Conservation (phyloP, 768 basidiomycete genomes). For the Udeniomyces megalosporus region DNA sequence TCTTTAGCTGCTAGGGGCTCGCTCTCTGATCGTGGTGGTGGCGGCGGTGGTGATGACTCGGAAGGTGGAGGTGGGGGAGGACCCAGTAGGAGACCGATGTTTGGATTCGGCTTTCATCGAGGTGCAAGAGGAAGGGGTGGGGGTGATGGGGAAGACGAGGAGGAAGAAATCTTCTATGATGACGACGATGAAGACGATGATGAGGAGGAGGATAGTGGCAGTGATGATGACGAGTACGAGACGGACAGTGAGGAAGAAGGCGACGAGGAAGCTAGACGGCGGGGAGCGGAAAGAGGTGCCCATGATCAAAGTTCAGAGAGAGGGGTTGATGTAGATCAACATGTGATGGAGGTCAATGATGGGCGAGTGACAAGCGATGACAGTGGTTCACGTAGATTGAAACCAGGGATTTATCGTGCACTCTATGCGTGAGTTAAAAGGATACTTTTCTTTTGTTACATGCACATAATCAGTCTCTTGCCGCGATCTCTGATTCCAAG, state of each 20-base stretch:
- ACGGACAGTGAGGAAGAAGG: background rate
- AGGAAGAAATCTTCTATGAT: background rate
- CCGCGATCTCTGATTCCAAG: background rate
- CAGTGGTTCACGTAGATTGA: background rate
- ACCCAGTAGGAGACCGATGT: too few species aligned
- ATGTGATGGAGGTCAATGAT: too few species aligned
- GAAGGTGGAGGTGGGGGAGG: background rate
- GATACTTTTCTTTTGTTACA: background rate
- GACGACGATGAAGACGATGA: background rate
- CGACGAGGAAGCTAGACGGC: background rate
- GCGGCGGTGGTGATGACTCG: background rate
- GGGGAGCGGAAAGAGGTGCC: background rate
- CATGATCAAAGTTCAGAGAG: background rate
- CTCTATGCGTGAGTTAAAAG: conserved; percentile 2
- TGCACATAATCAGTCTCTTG: too few species aligned
- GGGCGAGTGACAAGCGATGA: too few species aligned
- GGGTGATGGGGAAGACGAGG: background rate
- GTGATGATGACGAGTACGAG: background rate
- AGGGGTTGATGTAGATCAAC: background rate
- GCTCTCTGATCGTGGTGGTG: background rate
- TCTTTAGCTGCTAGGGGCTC: background rate
- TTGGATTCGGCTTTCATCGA: background rate
- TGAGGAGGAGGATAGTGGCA: background rate
- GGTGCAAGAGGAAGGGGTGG: background rate
- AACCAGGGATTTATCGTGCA: conserved; percentile 1